Evolutionary conservation across 1,139 yeast species (phyloP).

Genomic region (Yamadazyma diddensiae): DNA sequence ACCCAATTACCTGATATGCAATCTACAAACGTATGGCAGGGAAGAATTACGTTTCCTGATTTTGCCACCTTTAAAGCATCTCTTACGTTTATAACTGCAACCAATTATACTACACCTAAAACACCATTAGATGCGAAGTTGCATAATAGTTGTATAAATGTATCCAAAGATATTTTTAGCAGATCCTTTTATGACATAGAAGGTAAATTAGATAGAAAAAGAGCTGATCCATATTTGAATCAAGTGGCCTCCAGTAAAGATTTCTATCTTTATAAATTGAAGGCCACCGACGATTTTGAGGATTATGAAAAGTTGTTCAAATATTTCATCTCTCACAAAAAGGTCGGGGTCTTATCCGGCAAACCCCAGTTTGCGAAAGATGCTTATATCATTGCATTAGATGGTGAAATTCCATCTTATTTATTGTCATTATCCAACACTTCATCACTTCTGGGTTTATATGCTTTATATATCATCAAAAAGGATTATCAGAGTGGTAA

Average conservation of each 20-base stretch:
- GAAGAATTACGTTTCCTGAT: constrained; percentile 54
- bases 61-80: constrained; percentile 47
- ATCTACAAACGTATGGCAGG: constrained; percentile 46
- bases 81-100: constrained; percentile 42
- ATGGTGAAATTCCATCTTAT: constrained; percentile 22
- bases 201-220: constrained; percentile 56
- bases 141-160: constrained; percentile 27
- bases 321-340: constrained; percentile 47
- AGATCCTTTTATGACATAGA: constrained; percentile 46
- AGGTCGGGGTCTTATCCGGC: constrained; percentile 62
- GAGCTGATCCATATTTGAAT: constrained; percentile 57
- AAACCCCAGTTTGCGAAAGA: constrained; percentile 57
- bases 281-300: constrained; percentile 18
- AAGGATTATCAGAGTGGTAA: constrained; percentile 32
- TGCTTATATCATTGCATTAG: constrained; percentile 55
- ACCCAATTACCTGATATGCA: constrained; percentile 15
- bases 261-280: constrained; percentile 47
- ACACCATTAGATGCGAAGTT: constrained; percentile 20
- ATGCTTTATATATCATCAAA: constrained; percentile 46
- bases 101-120: constrained; percentile 26
- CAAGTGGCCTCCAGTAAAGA: constrained; percentile 50
- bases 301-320: constrained; percentile 49
- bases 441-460: constrained; percentile 27
- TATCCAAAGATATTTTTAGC: constrained; percentile 28
- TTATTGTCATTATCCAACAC: constrained; percentile 18